Percentiles rank a stretch among this genome's conserved stretches.
phyloP scores from a whole-genome alignment of 1,139 yeast species.

The Blastobotrys capitulatus region DNA sequence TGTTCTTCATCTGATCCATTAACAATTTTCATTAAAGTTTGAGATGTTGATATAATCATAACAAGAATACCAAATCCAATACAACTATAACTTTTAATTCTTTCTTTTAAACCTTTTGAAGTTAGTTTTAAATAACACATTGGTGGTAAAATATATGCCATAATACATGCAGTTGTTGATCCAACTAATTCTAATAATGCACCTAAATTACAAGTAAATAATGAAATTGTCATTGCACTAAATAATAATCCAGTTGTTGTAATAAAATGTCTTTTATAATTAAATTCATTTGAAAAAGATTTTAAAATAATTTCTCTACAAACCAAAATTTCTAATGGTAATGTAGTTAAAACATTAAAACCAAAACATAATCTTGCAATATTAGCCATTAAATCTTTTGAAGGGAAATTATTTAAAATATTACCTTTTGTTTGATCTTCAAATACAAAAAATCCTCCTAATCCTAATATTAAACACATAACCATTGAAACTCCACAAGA shows the following conservation, averaged over 20 bases:
- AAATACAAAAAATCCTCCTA: slow-evolving; percentile 72
- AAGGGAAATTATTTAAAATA: slow-evolving; percentile 76
- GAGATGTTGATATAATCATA: slow-evolving; percentile 71
- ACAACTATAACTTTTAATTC: slow-evolving; percentile 55
- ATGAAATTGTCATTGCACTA: slow-evolving; percentile 67
- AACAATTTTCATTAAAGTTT: slow-evolving; percentile 58
- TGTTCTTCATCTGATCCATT: slow-evolving; percentile 39
- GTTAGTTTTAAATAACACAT: slow-evolving; percentile 68
- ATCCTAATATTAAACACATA: slow-evolving; percentile 74
- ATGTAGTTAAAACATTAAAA: slow-evolving; percentile 87
- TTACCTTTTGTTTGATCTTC: slow-evolving; percentile 81
- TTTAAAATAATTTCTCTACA: slow-evolving; percentile 80
- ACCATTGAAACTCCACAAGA: slow-evolving; percentile 78
- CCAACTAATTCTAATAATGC: slow-evolving; percentile 86
- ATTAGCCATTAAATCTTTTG: slow-evolving; percentile 62
- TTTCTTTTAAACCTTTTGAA: slow-evolving; percentile 42
- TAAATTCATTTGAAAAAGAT: slow-evolving; percentile 37
- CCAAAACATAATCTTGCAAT: slow-evolving; percentile 91
- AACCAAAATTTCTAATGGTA: slow-evolving; percentile 86
- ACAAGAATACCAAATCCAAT: slow-evolving; percentile 67
- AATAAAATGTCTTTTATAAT: slow-evolving; percentile 43
- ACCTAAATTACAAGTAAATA: slow-evolving; percentile 83
- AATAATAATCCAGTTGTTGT: slow-evolving; percentile 65
- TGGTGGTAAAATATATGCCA: slow-evolving; percentile 93
- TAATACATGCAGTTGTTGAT: slow-evolving; percentile 84